Conservation (phyloP, 1,284 basidiomycete species). For the Boletus semigastroideus region DNA sequence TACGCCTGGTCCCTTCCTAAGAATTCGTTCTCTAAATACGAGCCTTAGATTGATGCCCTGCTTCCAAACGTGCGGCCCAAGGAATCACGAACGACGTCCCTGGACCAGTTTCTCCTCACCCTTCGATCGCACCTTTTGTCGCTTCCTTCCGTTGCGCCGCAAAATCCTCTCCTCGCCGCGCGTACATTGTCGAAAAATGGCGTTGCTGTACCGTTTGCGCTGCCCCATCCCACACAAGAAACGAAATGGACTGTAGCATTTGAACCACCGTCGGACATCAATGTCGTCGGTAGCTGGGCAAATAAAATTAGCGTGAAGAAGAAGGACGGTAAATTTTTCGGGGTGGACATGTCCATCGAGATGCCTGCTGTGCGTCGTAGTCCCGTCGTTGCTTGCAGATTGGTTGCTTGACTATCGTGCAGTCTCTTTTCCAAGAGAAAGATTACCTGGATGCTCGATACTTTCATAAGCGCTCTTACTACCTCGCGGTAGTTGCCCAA, state of each 20-base stretch:
- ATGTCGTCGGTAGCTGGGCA: slow-evolving; percentile 76
- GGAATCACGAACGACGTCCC: slow-evolving; percentile 47
- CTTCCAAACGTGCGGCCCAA: slow-evolving; percentile 76
- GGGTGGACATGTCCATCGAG: slow-evolving; percentile 81
- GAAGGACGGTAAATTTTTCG: slow-evolving; percentile 62
- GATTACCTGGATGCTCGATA: slow-evolving; percentile 90
- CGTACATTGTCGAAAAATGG: slow-evolving; percentile 51
- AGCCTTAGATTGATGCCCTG: slow-evolving; percentile 72
- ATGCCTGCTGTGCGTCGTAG: slow-evolving; percentile 77
- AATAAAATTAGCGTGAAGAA: slow-evolving; percentile 66
- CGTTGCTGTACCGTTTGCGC: slow-evolving; percentile 61
- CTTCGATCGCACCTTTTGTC: slow-evolving; percentile 61
- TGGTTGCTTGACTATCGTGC: slow-evolving; percentile 10
- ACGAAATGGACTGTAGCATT: slow-evolving; percentile 78
- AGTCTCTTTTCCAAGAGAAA: slow-evolving; percentile 90
- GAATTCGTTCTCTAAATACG: not conserved
- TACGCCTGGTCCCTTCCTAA: not conserved
- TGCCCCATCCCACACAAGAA: slow-evolving; percentile 66
- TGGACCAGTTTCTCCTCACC: slow-evolving; percentile 64
- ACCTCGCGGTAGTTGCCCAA: slow-evolving; percentile 79
- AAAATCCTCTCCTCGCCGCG: slow-evolving; percentile 65
- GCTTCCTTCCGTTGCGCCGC: slow-evolving; percentile 56
- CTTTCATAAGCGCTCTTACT: slow-evolving; percentile 93
- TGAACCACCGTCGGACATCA: slow-evolving; percentile 63
- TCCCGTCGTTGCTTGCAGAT: not conserved